A percentile compares a stretch with the other conserved stretches of the same genome.
Evolutionary conservation across 2,329 filamentous ascomycete genomes (phyloP).

Genomic region (Exophiala oligosperma): DNA sequence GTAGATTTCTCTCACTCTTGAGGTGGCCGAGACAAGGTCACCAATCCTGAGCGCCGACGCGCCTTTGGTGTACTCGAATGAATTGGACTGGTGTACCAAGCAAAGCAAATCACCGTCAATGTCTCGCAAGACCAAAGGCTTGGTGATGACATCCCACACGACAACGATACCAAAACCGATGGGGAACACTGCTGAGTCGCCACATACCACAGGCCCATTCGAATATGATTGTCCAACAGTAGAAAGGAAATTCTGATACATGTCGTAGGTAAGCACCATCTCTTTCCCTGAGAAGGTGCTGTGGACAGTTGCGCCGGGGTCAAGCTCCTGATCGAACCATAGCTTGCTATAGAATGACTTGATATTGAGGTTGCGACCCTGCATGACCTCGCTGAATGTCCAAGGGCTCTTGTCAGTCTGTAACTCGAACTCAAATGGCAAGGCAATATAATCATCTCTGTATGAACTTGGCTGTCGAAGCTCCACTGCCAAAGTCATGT

Average conservation of each 20-base stretch:
- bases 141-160: slow-evolving; percentile 98
- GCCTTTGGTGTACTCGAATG: slow-evolving; percentile 96
- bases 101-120: slow-evolving; percentile 96
- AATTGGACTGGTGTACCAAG: slow-evolving; percentile 94
- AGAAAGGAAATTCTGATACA: slow-evolving; percentile 90
- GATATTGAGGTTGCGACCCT: slow-evolving; percentile 91
- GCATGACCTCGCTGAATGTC: slow-evolving; percentile 97
- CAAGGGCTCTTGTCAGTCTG: slow-evolving; percentile 94
- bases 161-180: slow-evolving; percentile 99
- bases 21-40: slow-evolving; percentile 86
- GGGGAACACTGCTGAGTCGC: slow-evolving; percentile 89
- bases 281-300: slow-evolving; percentile 87
- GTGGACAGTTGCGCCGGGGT: slow-evolving; percentile 78
- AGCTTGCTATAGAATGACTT: slow-evolving; percentile 99
- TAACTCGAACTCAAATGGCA: slow-evolving; percentile 88
- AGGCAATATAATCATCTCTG: slow-evolving; percentile 72
- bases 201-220: slow-evolving; percentile 92
- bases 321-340: slow-evolving; percentile 87
- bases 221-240: slow-evolving; percentile 97
- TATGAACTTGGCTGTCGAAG: slow-evolving; percentile 91
- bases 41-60: slow-evolving; percentile 94
- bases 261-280: slow-evolving; percentile 84
- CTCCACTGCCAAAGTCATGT: neutral
- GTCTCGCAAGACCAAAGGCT: slow-evolving; percentile 94
- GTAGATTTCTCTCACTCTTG: slow-evolving; percentile 94